Percentiles rank a stretch among this genome's conserved stretches.
Conservation (phyloP, 2,329 filamentous ascomycete species). For the Botrytis hyacinthi region DNA sequence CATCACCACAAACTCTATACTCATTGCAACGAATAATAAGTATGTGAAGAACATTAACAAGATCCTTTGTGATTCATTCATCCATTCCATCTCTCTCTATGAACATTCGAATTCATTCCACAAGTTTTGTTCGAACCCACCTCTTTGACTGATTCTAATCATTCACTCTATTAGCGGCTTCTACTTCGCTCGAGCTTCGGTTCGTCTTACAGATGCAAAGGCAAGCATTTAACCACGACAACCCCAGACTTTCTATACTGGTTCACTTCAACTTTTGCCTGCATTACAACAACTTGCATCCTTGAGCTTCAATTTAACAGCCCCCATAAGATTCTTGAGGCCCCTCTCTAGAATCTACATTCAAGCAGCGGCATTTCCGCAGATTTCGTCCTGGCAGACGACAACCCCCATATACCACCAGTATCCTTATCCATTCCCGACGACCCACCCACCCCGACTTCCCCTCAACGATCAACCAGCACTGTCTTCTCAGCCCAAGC, state of each 20-base stretch:
- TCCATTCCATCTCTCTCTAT: neutral
- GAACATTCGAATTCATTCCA: neutral
- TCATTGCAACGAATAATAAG: neutral
- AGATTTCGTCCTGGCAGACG: slow-evolving; percentile 72
- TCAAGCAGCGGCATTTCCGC: slow-evolving; percentile 47
- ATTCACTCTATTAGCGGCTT: neutral
- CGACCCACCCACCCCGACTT: slow-evolving; percentile 59
- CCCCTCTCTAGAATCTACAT: slow-evolving; percentile 20
- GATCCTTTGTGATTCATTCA: neutral
- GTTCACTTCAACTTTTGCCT: neutral
- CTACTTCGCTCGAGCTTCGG: neutral
- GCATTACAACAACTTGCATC: slow-evolving; percentile 4
- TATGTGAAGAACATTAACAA: neutral
- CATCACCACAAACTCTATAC: too few species aligned
- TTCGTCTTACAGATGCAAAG: neutral
- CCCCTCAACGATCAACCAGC: slow-evolving; percentile 49
- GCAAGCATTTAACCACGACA: neutral
- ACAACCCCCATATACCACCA: slow-evolving; percentile 51
- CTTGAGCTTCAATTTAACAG: neutral
- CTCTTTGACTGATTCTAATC: neutral
- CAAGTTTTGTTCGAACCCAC: neutral
- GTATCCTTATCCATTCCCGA: slow-evolving; percentile 65
- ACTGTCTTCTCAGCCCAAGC: slow-evolving; percentile 46
- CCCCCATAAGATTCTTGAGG: slow-evolving; percentile 13
- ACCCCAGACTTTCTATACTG: neutral